Evolutionary conservation across 2,329 filamentous ascomycete genomes (phyloP), one percentile per base, ranked within the genome.

Genomic region (Phialocephala sp.): DNA sequence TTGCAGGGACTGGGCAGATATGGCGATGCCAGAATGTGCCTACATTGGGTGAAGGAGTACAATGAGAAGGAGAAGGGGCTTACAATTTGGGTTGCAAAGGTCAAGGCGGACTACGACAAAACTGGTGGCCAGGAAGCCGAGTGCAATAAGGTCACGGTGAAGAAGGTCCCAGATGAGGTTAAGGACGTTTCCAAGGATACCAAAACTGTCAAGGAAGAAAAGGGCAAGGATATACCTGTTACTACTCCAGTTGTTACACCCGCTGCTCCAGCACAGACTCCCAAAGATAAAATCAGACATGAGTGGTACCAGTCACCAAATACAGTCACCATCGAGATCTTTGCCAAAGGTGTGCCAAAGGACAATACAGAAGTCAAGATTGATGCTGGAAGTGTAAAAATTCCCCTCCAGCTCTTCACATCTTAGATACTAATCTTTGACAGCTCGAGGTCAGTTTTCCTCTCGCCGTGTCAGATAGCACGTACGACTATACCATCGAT

Each of bases 1-100:
- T 83, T 94, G 32, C 91, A 88, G 77, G 86, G 89, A 58, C 81
- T 93, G 47, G 87, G 86, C 39, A 84, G 87, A 61, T 92, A 88
- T 72, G 93, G 89, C 3, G 90, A 97, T 78, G 90, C 93, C 0
- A 85, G 89, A 65, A 85, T 88, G 71, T 87, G 94, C 69, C 87
- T 94, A 22, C 81, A 82, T 20, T 89, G 87, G 82, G 79, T 66
- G 47, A 81, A 80, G 66, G 83, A 83, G 71, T 78, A 84, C 61
- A 82, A 84, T 62, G 76, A 77, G n/a, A 80, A 86, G 70, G 81
- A 84, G 72, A 83, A 84, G 73, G 80, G 77, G 22, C 67, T 87
- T 59, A 79, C 79, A 0, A 85, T 89, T 63, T 91, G 88, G 88
- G 78, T 81, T 67, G 78, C 80, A 37, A 90, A 89, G 78, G 76